Conservation (phyloP, 225 moss, liverwort and hornwort genomes). For the Sphagnum tenellum region DNA sequence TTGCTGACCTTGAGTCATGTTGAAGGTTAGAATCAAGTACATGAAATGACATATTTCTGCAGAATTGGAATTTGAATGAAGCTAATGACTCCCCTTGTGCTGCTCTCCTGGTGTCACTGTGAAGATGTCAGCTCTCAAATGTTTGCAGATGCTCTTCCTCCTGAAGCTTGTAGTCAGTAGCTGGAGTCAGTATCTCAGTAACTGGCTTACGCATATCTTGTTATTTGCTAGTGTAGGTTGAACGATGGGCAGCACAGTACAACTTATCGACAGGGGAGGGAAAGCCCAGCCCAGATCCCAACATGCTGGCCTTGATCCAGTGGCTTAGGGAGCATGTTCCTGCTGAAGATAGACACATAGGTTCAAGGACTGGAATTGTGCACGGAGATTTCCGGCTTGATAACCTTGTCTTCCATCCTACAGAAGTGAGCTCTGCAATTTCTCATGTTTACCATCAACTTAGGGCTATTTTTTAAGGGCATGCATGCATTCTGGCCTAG, state of each 20-base stretch:
- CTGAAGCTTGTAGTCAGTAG: too few species aligned
- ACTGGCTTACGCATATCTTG: neutral
- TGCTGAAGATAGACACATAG: conserved; percentile 54
- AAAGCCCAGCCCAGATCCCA: conserved; percentile 69
- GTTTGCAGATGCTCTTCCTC: too few species aligned
- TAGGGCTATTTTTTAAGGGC: too few species aligned
- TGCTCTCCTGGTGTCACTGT: too few species aligned
- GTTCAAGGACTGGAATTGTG: conserved; percentile 67
- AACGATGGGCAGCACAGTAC: conserved; percentile 92
- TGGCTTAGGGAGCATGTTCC: conserved; percentile 83
- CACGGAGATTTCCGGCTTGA: conserved; percentile 94
- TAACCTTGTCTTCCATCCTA: conserved; percentile 83
- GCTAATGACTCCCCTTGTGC: too few species aligned
- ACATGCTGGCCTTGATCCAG: conserved; percentile 58
- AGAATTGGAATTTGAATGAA: too few species aligned
- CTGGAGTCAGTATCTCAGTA: neutral
- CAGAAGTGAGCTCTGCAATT: conserved; percentile 42
- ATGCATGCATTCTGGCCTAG: too few species aligned
- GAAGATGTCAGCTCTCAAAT: too few species aligned
- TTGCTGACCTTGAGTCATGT: too few species aligned
- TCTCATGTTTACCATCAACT: neutral
- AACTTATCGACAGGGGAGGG: conserved; percentile 70
- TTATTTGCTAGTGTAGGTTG: conserved; percentile 39
- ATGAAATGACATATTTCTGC: too few species aligned
- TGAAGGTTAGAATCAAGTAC: too few species aligned